phyloP scores from a whole-genome alignment of 2,329 filamentous ascomycete genomes.

The Fusarium tuaranense region DNA sequence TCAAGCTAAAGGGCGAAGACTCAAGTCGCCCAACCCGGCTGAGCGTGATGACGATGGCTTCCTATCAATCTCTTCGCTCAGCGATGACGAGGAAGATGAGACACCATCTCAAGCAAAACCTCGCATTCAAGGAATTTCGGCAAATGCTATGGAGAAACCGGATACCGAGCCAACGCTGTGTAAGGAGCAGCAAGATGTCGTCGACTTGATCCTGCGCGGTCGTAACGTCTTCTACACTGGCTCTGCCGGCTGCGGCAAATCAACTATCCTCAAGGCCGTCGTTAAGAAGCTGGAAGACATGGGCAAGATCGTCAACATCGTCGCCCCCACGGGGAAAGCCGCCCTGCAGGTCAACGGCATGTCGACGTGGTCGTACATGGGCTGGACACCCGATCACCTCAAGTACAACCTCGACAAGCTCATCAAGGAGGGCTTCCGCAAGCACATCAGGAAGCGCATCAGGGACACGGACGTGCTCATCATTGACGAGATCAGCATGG shows the following conservation, averaged over 20 bases:
- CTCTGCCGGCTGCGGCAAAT: constrained; percentile 62
- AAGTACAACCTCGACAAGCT: constrained; percentile 33
- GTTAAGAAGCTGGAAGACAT: constrained; percentile 16
- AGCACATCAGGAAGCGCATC: constrained; percentile 50
- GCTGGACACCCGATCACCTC: constrained; percentile 59
- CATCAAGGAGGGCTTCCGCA: rapidly evolving
- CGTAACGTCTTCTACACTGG: constrained; percentile 74
- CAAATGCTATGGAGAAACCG: neutral
- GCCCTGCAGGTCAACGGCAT: constrained; percentile 67
- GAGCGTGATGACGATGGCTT: neutral
- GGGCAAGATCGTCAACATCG: constrained; percentile 56
- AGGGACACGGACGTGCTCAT: constrained; percentile 65
- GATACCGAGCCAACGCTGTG: constrained; percentile 18
- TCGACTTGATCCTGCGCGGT: constrained; percentile 61
- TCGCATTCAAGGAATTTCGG: neutral
- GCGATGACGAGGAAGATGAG: neutral
- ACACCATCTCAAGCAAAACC: neutral
- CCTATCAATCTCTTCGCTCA: neutral
- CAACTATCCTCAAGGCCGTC: constrained; percentile 41
- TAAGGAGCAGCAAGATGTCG: constrained; percentile 36
- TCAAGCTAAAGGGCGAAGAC: no score
- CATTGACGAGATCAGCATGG: constrained; percentile 76
- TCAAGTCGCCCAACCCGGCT: neutral
- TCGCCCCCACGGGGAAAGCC: constrained; percentile 71
- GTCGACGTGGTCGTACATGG: constrained; percentile 69